A percentile compares a stretch with the other conserved stretches of the same genome.
Conservation (phyloP, 768 basidiomycete genomes). For the Lactarius sanguifluus region DNA sequence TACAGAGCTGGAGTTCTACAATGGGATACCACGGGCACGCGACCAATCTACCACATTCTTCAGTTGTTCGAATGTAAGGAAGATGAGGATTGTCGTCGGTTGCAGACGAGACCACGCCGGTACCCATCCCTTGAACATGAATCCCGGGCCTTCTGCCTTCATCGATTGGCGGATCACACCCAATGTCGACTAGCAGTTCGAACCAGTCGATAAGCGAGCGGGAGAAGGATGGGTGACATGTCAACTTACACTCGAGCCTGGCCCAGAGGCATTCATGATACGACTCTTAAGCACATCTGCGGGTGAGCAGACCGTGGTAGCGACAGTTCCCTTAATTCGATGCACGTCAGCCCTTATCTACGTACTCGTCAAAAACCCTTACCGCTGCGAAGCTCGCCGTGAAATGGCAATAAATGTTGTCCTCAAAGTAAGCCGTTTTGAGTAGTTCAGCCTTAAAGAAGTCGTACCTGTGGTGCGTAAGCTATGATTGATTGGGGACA, state of each 20-base stretch:
- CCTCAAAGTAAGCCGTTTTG: slow-evolving; percentile 67
- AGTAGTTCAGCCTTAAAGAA: slow-evolving; percentile 86
- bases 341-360: not conserved
- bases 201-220: slow-evolving; percentile 1
- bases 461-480: slow-evolving; percentile 60
- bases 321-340: slow-evolving; percentile 67
- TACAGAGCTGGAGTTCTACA: slow-evolving; percentile 13
- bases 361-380: slow-evolving; percentile 33
- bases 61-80: slow-evolving; percentile 79
- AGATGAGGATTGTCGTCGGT: slow-evolving; percentile 86
- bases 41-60: slow-evolving; percentile 69
- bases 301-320: slow-evolving; percentile 86
- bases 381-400: slow-evolving; percentile 86
- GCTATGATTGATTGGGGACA: not conserved
- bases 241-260: slow-evolving; percentile 65
- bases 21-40: slow-evolving; percentile 24
- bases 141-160: slow-evolving; percentile 75
- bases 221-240: not conserved
- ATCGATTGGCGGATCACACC: slow-evolving; percentile 67
- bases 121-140: slow-evolving; percentile 93
- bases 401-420: slow-evolving; percentile 83
- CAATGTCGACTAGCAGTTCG: slow-evolving; percentile 58
- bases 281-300: slow-evolving; percentile 88
- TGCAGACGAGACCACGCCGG: slow-evolving; percentile 85
- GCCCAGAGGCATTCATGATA: slow-evolving; percentile 87